Conservation (phyloP, 2,329 filamentous ascomycete genomes). For the Ilyonectria sp. region DNA sequence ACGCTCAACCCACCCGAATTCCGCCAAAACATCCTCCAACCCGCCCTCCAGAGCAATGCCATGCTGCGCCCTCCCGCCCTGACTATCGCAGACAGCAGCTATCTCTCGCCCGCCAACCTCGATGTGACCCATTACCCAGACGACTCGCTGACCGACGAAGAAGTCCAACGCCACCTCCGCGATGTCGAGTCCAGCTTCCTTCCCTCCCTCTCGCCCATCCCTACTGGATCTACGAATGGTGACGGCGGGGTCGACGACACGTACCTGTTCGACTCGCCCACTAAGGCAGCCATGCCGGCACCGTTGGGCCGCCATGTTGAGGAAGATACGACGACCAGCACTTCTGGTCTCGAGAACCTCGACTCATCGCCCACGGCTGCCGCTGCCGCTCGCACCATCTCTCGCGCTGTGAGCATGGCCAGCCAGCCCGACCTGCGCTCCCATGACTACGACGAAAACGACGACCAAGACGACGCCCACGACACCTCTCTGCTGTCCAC, state of each 20-base stretch:
- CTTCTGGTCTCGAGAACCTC: slow-evolving; percentile 67
- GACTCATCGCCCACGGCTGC: slow-evolving; percentile 72
- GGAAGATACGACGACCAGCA: slow-evolving; percentile 54
- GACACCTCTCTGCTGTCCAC: slow-evolving; percentile 52
- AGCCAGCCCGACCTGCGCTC: slow-evolving; percentile 50
- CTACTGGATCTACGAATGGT: slow-evolving; percentile 58
- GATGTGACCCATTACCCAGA: slow-evolving; percentile 53
- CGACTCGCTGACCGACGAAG: slow-evolving; percentile 68
- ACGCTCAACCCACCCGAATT: slow-evolving; percentile 17
- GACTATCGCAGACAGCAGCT: slow-evolving; percentile 56
- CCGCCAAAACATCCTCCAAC: slow-evolving; percentile 30
- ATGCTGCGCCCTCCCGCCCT: slow-evolving; percentile 37
- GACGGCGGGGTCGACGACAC: slow-evolving; percentile 66
- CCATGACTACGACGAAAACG: slow-evolving; percentile 44
- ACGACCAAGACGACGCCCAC: slow-evolving; percentile 43
- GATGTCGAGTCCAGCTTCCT: slow-evolving; percentile 79
- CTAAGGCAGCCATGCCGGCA: slow-evolving; percentile 51
- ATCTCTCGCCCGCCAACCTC: slow-evolving; percentile 58
- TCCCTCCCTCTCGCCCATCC: slow-evolving; percentile 70
- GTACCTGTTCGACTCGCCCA: slow-evolving; percentile 68
- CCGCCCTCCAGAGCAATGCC: slow-evolving; percentile 26
- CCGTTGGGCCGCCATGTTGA: slow-evolving; percentile 37
- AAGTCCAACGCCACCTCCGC: slow-evolving; percentile 70
- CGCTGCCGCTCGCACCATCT: slow-evolving; percentile 67
- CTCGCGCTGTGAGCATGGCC: slow-evolving; percentile 65